Evolutionary conservation across 1,284 basidiomycete species (phyloP), one percentile per base, ranked within the genome.

Genomic region (Retiboletus flavoniger): DNA sequence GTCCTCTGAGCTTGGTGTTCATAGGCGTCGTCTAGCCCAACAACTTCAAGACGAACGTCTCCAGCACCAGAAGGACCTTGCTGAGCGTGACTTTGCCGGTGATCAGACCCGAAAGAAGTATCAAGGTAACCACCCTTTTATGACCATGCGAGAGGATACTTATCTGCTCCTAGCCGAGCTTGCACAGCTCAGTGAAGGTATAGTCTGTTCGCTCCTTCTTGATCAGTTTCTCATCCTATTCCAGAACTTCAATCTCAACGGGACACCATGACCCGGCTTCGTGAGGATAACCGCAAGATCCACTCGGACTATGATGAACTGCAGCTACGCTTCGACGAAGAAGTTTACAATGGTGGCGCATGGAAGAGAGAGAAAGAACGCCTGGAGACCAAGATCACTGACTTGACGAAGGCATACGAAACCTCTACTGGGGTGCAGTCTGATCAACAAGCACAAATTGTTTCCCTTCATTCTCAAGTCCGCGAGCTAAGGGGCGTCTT

Each of bases 331-430:
- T 85, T 84, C 60, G 88, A 93, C 56, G 87, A 91, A 60, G 89
- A 92, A 62, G 78, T 86, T 1, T 89, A 89, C 69, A 88, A 81
- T 54, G 85, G 85, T 43, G 81, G 85, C 10, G 83, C 86, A 4
- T 93, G 91, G 90, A 89, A 89, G 75, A 89, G 90, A 61, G 91
- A 93, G 72, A 91, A 85, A 67, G 91, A 93, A 57, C 84, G 89
- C 10, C 74, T 93, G 67, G 90, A 94, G 57, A 86, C 83, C 41
- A 92, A 92, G 77, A 89, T 93, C 48, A 69, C 69, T 9, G 89
- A 93, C 66, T 67, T 93, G 52, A 87, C 82, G 16, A 85, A 84
- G 51, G 91, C 89, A 1, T 93, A 89, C 66, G 87, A 93, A 57
- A 78, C 87, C 0, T 88, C 91, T 1, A 80, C 81, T 2, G 78